These are phyloP conservation scores for Colletotrichum siamense DNA, from an alignment of 2,329 filamentous ascomycete genomes.

Conservation along the genomic window DNA sequence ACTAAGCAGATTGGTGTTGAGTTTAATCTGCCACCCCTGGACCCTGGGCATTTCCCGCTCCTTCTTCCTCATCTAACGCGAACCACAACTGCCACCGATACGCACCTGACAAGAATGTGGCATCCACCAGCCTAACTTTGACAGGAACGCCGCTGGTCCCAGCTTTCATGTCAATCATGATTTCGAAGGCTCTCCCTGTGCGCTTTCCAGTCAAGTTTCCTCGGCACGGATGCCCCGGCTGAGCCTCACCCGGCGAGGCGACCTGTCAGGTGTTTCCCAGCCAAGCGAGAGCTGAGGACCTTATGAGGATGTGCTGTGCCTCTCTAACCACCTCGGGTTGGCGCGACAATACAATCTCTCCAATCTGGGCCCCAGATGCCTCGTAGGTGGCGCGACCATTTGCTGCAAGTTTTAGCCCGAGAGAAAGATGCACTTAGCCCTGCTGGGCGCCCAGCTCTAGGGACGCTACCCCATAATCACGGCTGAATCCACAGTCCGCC, in stretches of 20 bases:
- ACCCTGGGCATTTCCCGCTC: not conserved
- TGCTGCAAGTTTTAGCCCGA: not conserved
- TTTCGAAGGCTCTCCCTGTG: not conserved
- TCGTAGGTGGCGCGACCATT: not conserved
- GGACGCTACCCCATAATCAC: not conserved
- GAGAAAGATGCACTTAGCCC: not conserved
- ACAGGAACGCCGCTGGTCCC: not conserved
- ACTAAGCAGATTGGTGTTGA: not conserved
- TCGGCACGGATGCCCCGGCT: not conserved
- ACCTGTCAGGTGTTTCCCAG: not conserved
- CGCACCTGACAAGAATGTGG: not conserved
- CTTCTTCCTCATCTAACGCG: not conserved
- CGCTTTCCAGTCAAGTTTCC: not conserved
- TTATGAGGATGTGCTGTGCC: not conserved
- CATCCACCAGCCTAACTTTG: not conserved
- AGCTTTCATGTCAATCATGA: not conserved
- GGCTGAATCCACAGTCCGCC: not conserved
- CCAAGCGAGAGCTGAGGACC: not conserved
- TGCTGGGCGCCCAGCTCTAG: not conserved
- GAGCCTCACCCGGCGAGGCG: not conserved
- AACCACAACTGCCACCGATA: not conserved
- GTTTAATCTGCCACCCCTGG: not conserved
- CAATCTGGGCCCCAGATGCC: not conserved
- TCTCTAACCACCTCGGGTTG: slow-evolving; percentile 4
- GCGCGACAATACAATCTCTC: not conserved